Percentiles rank a stretch among this genome's conserved stretches.
Conservation (phyloP, 176 grass and related monocot genomes). For the Oryza punctata region DNA sequence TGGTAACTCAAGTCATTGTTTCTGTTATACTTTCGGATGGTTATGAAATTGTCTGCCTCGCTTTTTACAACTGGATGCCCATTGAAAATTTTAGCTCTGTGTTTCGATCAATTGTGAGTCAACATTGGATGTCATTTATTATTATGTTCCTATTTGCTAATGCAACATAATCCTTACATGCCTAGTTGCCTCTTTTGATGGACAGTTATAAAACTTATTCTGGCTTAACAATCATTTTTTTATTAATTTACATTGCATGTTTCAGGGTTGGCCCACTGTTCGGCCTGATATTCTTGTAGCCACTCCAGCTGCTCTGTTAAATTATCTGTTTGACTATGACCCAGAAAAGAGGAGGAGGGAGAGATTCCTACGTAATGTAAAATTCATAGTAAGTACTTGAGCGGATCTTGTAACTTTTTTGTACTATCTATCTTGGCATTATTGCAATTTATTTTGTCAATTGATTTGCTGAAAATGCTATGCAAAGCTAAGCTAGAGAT, state of each 20-base stretch:
- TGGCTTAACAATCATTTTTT: conserved; percentile 15
- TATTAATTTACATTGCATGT: conserved; percentile 27
- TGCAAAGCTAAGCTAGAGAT: not conserved
- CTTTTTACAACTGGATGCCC: not conserved
- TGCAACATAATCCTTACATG: not conserved
- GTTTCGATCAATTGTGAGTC: not conserved
- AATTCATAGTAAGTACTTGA: conserved; percentile 73
- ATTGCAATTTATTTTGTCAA: not conserved
- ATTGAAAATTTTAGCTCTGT: not conserved
- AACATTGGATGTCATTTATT: not conserved
- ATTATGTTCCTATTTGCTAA: conserved; percentile 18
- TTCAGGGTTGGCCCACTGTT: conserved; percentile 81
- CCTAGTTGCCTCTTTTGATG: not conserved
- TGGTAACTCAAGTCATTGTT: conserved; percentile 9
- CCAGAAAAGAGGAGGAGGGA: conserved; percentile 74
- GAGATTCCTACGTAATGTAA: conserved; percentile 65
- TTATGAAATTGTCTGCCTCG: not conserved
- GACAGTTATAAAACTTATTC: conserved; percentile 34
- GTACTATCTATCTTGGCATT: not conserved
- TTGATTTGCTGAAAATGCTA: not conserved
- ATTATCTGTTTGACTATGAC: conserved; percentile 90
- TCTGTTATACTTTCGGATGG: conserved; percentile 6
- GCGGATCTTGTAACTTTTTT: not conserved
- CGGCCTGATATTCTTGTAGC: conserved; percentile 84
- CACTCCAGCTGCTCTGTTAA: conserved; percentile 93